Evolutionary conservation across 208 protist species (phyloP), one percentile per base, ranked within the genome.

Genomic region (Leishmania arabica): DNA sequence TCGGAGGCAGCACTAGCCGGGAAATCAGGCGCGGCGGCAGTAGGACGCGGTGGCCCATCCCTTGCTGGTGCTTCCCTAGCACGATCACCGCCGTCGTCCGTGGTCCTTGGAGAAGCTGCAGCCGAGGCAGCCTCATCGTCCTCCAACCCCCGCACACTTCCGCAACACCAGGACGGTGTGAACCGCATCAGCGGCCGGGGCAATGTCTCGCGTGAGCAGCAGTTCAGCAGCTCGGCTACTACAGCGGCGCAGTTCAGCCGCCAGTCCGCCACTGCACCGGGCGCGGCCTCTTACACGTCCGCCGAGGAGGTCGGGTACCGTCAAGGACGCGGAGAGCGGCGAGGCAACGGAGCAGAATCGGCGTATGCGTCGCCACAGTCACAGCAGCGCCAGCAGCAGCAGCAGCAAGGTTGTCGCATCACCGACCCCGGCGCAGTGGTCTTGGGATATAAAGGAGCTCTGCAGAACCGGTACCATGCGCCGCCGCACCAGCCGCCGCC

Each of bases 331-430:
- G 34, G 31, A 68, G 74, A 77, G 24, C 53, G 40, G 24, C 74
- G 74, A 42, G 53, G 56, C 74, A 65, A 65, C 17, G 40, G 40
- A 65, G 53, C 21, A n/a, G 74, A 64, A 40, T 24, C n/a, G 24
- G 19, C 47, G 21, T n/a, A 34, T 19, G 40, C 34, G 56, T 66
- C 47, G 5, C 31, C 53, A n/a, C 19, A 40, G 31, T 24, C 47
- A 45, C 75, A 58, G 75, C 51, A 34, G 34, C 75, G 73, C 45
- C 79, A 75, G 64, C 79, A 71, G 53, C 79, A 78, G 13, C 69
- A 47, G 70, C 72, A 76, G 53, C 49, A 47, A 31, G 56, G 53
- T 17, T 21, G 37, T 37, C 37, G 37, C 54, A 49, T 37, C 56
- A 77, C 21, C 74, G 74, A 77, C 37, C 54, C 74, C 31, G 40